Evolutionary conservation across 2,329 filamentous ascomycete genomes (phyloP).

Genomic region (Gnomoniopsis sp.): DNA sequence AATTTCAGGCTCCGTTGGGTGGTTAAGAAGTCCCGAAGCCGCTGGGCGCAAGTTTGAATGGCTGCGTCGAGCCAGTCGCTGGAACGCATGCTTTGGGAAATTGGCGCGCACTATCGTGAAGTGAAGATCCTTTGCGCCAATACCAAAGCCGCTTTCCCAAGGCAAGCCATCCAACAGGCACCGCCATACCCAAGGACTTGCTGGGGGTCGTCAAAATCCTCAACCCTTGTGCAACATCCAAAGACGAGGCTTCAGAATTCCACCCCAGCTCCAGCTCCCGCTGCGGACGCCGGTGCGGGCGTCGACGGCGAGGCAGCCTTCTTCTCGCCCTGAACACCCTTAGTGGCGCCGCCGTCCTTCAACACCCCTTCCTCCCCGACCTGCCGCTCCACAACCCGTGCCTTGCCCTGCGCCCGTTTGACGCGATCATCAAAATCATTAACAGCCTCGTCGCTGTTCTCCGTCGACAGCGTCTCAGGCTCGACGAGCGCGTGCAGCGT

Average conservation of each 20-base stretch:
- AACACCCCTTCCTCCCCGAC: slow-evolving; percentile 35
- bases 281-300: neutral
- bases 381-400: slow-evolving; percentile 78
- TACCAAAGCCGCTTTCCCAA: neutral
- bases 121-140: too few relatives aligned
- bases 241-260: neutral
- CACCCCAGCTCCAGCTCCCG: neutral
- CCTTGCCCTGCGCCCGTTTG: slow-evolving; percentile 78
- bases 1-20: neutral
- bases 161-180: neutral
- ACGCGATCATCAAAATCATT: slow-evolving; percentile 87
- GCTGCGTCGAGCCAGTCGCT: neutral
- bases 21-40: neutral
- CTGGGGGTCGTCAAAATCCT: neutral
- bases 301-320: neutral
- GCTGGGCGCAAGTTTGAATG: neutral
- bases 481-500: slow-evolving; percentile 76
- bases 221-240: neutral
- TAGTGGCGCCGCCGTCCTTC: neutral
- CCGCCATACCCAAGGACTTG: neutral
- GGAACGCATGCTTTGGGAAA: too few relatives aligned
- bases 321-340: neutral
- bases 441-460: slow-evolving; percentile 85
- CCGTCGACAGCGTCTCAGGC: slow-evolving; percentile 69
- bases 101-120: too few relatives aligned